These are phyloP conservation scores for Triticum timopheevii DNA, from an alignment of 176 grass and related monocot species.

Conservation along the genomic window DNA sequence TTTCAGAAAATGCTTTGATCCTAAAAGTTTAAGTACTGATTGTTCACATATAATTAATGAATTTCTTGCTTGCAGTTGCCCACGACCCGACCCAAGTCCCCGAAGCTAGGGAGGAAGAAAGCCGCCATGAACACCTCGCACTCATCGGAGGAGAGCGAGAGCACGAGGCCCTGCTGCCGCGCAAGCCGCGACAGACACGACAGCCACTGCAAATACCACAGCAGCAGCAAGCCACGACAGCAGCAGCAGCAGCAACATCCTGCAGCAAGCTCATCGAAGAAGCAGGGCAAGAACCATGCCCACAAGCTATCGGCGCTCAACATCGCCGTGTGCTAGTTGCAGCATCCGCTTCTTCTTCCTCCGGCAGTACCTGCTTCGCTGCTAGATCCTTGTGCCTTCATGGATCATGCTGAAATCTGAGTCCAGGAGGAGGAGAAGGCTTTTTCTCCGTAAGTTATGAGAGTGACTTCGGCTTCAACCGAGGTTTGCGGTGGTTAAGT, in stretches of 20 bases:
- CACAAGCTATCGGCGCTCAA: slow-evolving; percentile 64
- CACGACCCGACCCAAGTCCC: slow-evolving; percentile 92
- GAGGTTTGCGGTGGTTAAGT: slow-evolving; percentile 31
- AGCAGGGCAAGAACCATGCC: slow-evolving; percentile 49
- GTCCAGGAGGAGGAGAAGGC: background rate
- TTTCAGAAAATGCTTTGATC: background rate
- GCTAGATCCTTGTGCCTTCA: background rate
- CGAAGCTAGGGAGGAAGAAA: slow-evolving; percentile 94
- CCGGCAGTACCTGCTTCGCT: background rate
- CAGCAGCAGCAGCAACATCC: background rate
- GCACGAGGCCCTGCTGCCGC: slow-evolving; percentile 45
- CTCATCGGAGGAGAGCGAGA: slow-evolving; percentile 55
- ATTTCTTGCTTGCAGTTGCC: slow-evolving; percentile 55
- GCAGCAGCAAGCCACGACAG: slow-evolving; percentile 27
- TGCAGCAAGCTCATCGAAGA: slow-evolving; percentile 15
- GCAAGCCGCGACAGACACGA: slow-evolving; percentile 56
- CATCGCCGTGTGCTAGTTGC: slow-evolving; percentile 67
- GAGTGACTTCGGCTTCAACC: slow-evolving; percentile 27
- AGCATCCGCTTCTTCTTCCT: background rate
- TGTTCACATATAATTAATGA: background rate
- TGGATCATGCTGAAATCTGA: background rate
- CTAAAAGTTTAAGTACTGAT: background rate
- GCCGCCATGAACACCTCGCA: slow-evolving; percentile 53
- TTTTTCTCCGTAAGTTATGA: slow-evolving; percentile 31
- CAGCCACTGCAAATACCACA: slow-evolving; percentile 37